Conservation (phyloP, 2,329 filamentous ascomycete species). For the Elsinoe necatrix region DNA sequence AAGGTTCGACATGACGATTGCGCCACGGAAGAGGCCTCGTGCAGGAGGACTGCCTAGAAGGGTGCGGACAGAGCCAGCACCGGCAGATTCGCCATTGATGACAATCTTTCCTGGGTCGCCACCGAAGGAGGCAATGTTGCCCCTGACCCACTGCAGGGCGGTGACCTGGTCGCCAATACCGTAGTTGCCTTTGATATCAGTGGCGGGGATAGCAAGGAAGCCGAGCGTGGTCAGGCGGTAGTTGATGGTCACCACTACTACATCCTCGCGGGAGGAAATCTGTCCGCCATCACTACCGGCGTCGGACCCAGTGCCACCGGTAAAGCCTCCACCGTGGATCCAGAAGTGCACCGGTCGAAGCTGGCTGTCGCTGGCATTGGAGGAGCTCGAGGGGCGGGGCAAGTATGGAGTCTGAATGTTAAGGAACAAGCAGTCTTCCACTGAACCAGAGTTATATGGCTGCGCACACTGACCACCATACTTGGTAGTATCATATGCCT, state of each 20-base stretch:
- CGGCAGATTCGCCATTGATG: constrained; percentile 42
- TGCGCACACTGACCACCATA: constrained; percentile 42
- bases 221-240: constrained; percentile 52
- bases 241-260: constrained; percentile 53
- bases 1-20: constrained; percentile 44
- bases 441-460: constrained; percentile 21
- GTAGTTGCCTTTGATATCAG: constrained; percentile 47
- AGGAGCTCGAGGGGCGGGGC: constrained; percentile 24
- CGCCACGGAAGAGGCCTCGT: constrained; percentile 41
- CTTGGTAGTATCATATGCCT: constrained; percentile 39
- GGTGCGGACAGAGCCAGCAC: constrained; percentile 49
- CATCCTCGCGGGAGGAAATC: constrained; percentile 50
- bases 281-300: constrained; percentile 44
- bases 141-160: constrained; percentile 41
- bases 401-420: constrained; percentile 42
- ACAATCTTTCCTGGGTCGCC: constrained; percentile 41
- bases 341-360: constrained; percentile 44
- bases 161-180: constrained; percentile 46
- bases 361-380: constrained; percentile 31
- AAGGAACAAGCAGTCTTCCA: constrained; percentile 43
- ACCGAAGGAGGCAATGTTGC: constrained; percentile 41
- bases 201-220: constrained; percentile 50
- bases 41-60: constrained; percentile 45
- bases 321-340: constrained; percentile 51
- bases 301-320: constrained; percentile 36